phyloP scores from a whole-genome alignment of 441 rosid species.

The Bocquillonia castaneifolia region DNA sequence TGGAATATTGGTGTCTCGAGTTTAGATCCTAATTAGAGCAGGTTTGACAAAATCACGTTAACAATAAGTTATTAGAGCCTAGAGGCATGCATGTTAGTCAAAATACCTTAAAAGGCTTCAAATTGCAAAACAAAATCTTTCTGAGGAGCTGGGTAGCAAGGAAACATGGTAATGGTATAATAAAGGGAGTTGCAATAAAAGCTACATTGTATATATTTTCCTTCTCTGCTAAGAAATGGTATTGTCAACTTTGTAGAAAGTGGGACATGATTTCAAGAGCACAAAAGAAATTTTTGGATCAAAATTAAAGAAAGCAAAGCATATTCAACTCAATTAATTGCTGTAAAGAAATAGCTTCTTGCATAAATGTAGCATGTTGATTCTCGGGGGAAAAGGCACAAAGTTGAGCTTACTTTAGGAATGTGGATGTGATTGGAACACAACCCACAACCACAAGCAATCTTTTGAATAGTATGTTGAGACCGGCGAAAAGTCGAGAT shows the following conservation, averaged over 20 bases:
- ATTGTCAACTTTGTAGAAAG: not conserved
- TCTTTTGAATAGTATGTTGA: not conserved
- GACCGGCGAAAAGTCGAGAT: too few relatives aligned
- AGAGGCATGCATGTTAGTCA: too few relatives aligned
- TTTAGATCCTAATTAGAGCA: too few relatives aligned
- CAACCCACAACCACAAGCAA: slow-evolving; percentile 28
- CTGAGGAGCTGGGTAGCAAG: too few relatives aligned
- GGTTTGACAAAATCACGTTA: too few relatives aligned
- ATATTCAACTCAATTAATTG: slow-evolving; percentile 10
- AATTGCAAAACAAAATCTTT: not conserved
- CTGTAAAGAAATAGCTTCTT: slow-evolving; percentile 9
- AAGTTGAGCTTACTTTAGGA: slow-evolving; percentile 25
- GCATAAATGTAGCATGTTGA: slow-evolving; percentile 9
- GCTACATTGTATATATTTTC: slow-evolving; percentile 7
- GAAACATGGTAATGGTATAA: too few relatives aligned
- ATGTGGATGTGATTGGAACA: slow-evolving; percentile 18
- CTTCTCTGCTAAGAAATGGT: slow-evolving; percentile 51
- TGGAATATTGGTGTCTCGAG: too few relatives aligned
- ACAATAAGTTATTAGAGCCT: too few relatives aligned
- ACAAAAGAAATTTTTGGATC: not conserved
- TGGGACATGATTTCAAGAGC: slow-evolving; percentile 4
- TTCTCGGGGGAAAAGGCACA: slow-evolving; percentile 11
- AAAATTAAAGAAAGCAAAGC: slow-evolving; percentile 28
- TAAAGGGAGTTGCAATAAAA: not conserved
- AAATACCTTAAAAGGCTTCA: too few relatives aligned